phyloP scores from a whole-genome alignment of 176 grass and related monocot genomes.

The Triticum turgidum region DNA sequence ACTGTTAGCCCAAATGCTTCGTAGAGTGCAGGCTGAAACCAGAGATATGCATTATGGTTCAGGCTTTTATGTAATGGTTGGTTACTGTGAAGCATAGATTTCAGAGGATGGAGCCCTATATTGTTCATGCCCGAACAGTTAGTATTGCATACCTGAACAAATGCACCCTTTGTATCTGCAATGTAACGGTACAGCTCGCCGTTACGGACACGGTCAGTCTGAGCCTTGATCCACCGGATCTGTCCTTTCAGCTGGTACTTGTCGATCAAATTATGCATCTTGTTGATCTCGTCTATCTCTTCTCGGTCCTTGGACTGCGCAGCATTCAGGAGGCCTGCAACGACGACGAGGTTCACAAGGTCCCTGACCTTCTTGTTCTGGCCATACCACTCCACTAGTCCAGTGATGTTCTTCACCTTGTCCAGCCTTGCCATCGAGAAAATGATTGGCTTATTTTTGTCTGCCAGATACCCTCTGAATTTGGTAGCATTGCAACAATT shows the following conservation, averaged over 20 bases:
- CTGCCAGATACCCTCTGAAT: slow-evolving; percentile 69
- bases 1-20: slow-evolving; percentile 96
- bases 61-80: too few species aligned
- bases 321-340: slow-evolving; percentile 76
- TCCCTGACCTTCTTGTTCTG: slow-evolving; percentile 85
- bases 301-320: slow-evolving; percentile 91
- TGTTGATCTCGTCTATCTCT: slow-evolving; percentile 95
- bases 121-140: slow-evolving; percentile 4
- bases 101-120: not conserved
- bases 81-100: not conserved
- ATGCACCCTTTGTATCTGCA: slow-evolving; percentile 84
- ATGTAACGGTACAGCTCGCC: slow-evolving; percentile 93
- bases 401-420: slow-evolving; percentile 91
- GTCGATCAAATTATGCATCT: slow-evolving; percentile 81
- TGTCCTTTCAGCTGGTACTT: slow-evolving; percentile 85
- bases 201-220: slow-evolving; percentile 80
- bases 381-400: slow-evolving; percentile 90
- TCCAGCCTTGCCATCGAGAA: slow-evolving; percentile 98
- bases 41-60: not conserved
- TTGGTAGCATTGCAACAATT: slow-evolving; percentile 15
- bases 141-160: slow-evolving; percentile 66
- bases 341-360: slow-evolving; percentile 77
- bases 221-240: slow-evolving; percentile 86
- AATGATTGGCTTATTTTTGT: slow-evolving; percentile 81
- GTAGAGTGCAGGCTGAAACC: slow-evolving; percentile 85